Evolutionary conservation across 1,139 yeast species (phyloP), one percentile per base, ranked within the genome.

Genomic region (Saccharomycopsis crataegensis): DNA sequence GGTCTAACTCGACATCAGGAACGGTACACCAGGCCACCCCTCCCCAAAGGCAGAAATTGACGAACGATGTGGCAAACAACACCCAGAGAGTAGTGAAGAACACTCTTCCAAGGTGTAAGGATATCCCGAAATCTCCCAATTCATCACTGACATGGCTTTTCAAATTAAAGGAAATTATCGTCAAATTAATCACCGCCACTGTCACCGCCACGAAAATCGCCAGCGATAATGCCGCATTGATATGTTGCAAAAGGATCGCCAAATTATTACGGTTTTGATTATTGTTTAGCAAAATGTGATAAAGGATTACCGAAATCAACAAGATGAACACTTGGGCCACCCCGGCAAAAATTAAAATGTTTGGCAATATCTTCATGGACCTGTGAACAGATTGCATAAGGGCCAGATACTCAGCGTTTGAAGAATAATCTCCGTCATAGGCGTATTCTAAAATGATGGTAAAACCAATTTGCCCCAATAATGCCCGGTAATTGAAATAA

Each of bases 361-460:
- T 62, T 1, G 68, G 64, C 6, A 68, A 68, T 22, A 66, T 52
- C 11, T 59, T 61, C 45, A 62, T 69, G 33, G 59, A 50, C 0
- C 50, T 28, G 38, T 56, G 56, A 40, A 77, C 62, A 1, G 37
- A 4, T 1, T 54, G 37, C 12, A 71, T 65, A 3, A 54, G 48
- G 1, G 55, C n/a, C 1, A 51, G n/a, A 51, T 67, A 67, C 0
- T 41, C 43, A 3, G 43, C 40, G 53, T 62, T 64, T 1, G 65
- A 60, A 7, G 59, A 55, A 1, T 46, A 44, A 1, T 59, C 53
- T 46, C 65, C 68, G 43, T 51, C 38, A 59, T 65, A 59, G 50
- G 82, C 80, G 60, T 78, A 78, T 0, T 79, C 76, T 44, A 79
- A 62, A 7, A 79, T 73, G 40, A 75, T 69, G 14, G 68, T 64